These are phyloP conservation scores for Leccinum cinnamomeum DNA, from an alignment of 1,284 basidiomycete species.

Conservation along the genomic window DNA sequence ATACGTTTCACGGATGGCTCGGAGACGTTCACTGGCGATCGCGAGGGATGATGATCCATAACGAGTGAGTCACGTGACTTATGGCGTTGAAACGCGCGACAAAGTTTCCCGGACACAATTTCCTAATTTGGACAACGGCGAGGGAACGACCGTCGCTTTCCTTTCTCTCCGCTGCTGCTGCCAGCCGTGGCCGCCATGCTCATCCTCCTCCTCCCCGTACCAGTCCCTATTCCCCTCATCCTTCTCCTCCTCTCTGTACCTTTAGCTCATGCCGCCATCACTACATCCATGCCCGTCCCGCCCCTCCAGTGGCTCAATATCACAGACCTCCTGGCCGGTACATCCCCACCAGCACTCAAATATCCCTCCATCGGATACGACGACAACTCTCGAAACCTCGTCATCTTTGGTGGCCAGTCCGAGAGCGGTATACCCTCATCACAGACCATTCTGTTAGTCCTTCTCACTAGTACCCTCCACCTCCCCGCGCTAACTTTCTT, in stretches of 20 bases:
- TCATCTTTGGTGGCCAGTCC: constrained; percentile 77
- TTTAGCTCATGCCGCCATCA: constrained; percentile 21
- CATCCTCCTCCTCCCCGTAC: constrained; percentile 3
- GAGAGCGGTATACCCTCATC: constrained; percentile 59
- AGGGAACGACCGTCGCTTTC: constrained; percentile 11
- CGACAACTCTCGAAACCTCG: constrained; percentile 51
- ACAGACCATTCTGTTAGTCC: constrained; percentile 60
- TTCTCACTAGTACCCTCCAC: neutral
- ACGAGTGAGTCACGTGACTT: neutral
- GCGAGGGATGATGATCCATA: neutral
- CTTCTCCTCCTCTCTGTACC: neutral
- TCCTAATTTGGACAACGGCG: constrained; percentile 17
- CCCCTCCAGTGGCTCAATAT: constrained; percentile 77
- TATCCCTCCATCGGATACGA: constrained; percentile 71
- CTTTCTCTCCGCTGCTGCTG: constrained; percentile 8
- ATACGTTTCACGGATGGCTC: constrained; percentile 41
- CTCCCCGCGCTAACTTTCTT: constrained; percentile 5
- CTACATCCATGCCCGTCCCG: constrained; percentile 43
- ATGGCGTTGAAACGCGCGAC: neutral
- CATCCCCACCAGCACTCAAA: constrained; percentile 61
- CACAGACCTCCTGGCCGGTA: constrained; percentile 51
- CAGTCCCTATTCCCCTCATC: neutral
- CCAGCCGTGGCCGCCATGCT: constrained; percentile 1
- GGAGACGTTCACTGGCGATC: neutral
- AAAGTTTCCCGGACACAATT: neutral